A percentile compares a stretch with the other conserved stretches of the same genome.
Evolutionary conservation across 2,329 filamentous ascomycete genomes (phyloP).

Genomic region (Apiospora malaysiana): DNA sequence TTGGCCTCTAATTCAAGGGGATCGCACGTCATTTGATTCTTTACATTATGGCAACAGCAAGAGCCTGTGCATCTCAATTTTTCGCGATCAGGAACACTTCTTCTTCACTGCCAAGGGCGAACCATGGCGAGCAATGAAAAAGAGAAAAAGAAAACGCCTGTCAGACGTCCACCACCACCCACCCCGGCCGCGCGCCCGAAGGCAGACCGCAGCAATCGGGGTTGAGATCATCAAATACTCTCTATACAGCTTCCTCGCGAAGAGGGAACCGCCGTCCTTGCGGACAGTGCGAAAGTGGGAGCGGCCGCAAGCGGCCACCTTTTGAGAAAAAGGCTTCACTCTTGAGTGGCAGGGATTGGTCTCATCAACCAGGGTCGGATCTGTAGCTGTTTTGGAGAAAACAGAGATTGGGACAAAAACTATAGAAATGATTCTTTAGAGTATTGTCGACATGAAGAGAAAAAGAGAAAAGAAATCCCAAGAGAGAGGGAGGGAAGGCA

Average conservation of each 20-base stretch:
- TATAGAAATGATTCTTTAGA: conserved; percentile 94
- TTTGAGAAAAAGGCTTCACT: conserved; percentile 71
- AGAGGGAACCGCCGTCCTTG: conserved; percentile 61
- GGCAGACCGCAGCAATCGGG: conserved; percentile 67
- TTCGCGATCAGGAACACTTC: conserved; percentile 45
- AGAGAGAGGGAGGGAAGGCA: conserved; percentile 31
- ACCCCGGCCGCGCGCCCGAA: conserved; percentile 79
- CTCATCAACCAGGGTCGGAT: conserved; percentile 96
- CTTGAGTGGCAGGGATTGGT: conserved; percentile 85
- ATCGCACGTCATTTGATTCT: too few species aligned
- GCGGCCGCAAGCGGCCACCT: conserved; percentile 32
- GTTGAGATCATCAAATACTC: conserved; percentile 94
- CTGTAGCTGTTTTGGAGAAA: conserved; percentile 92
- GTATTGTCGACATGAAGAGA: conserved; percentile 65
- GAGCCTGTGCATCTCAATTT: too few species aligned
- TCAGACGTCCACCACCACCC: conserved; percentile 91
- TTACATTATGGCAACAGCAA: too few species aligned
- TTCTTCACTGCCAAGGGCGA: conserved; percentile 58
- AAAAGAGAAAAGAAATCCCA: conserved; percentile 40
- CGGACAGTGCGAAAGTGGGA: conserved; percentile 64
- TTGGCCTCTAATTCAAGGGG: too few species aligned
- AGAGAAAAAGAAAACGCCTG: conserved; percentile 49
- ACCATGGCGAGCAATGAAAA: conserved; percentile 61
- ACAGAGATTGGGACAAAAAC: conserved; percentile 87
- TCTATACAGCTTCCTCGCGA: conserved; percentile 67